Base-by-base conservation (phyloP, 768 basidiomycete species). In the Clitopilus passeckerianus region DNA sequence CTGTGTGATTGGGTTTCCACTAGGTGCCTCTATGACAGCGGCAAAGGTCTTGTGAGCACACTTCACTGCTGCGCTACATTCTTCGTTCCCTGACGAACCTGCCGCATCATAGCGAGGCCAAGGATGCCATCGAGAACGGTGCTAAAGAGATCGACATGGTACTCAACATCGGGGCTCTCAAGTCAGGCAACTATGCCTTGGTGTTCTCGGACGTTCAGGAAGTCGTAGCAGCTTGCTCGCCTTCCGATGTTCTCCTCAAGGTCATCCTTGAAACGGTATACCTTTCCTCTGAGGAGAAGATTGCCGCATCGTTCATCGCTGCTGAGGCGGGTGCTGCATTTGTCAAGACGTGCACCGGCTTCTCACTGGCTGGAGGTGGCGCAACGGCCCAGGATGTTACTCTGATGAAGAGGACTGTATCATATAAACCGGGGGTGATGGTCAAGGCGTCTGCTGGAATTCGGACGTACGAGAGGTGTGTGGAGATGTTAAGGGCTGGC, bases 331-430 rank as follows among this genome's bases (percentile, higher is more conserved):
- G 80, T 6, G 82, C 80, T 0, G 68, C 71, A 0, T 83, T 80
- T 57, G 80, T 84, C n/a, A 82, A 83, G 67, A 84, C 81, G 0
- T 80, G 75, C 54, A 84, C 81, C 0, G 81, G 81, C 2, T 84
- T 83, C 59, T 73, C 70, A 5, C 46, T 50, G 20, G 46, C 46
- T 22, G 74, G 78, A 5, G 80, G 81, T 27, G 80, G 74, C 0
- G 81, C 82, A 1, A 75, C 75, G 1, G 68, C 68, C 43, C 73
- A 74, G 27, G 81, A 84, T 64, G 80, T 82, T 0, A 63, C 63
- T 6, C 63, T 81, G 50, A 79, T 82, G 77, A 75, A 71, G 56
- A 72, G 66, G 56, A 67, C 74, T 0, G 79, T 81, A 15, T 67
- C 65, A 7, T 74, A 74, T 57, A 75, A 72, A 59, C 66, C 64